Conservation (phyloP, 2,329 filamentous ascomycete species). For the Penicillium sumatraense region DNA sequence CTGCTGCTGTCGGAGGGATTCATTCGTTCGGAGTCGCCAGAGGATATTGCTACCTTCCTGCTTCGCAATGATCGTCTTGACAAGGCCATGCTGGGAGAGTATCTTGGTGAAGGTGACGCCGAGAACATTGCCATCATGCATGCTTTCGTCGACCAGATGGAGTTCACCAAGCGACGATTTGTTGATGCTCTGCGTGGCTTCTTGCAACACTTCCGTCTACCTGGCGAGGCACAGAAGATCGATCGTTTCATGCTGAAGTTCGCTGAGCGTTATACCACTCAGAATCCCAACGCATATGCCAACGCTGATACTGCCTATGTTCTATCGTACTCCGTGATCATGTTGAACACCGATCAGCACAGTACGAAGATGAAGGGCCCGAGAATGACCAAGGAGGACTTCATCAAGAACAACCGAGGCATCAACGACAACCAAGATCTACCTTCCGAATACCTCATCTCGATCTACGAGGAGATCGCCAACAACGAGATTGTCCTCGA, state of each 20-base stretch:
- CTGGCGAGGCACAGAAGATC: conserved; percentile 97
- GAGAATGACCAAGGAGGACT: conserved; percentile 94
- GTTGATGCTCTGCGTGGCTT: conserved; percentile 91
- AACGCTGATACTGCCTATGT: conserved; percentile 98
- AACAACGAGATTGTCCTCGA: conserved; percentile 92
- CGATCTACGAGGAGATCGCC: conserved; percentile 90
- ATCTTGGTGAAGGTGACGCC: conserved; percentile 87
- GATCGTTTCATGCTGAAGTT: conserved; percentile 99
- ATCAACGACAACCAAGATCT: conserved; percentile 97
- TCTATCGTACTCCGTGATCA: conserved; percentile 91
- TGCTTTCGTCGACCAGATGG: conserved; percentile 93
- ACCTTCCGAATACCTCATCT: conserved; percentile 85
- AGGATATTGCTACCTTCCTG: conserved; percentile 84
- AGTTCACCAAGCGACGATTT: conserved; percentile 88
- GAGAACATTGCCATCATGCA: conserved; percentile 98
- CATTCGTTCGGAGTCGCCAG: conserved; percentile 75
- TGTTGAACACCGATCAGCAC: conserved; percentile 95
- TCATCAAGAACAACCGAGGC: conserved; percentile 98
- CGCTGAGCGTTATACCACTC: conserved; percentile 90
- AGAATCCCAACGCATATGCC: conserved; percentile 95
- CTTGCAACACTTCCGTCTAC: conserved; percentile 89
- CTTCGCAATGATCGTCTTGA: conserved; percentile 81
- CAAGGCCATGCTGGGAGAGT: conserved; percentile 92
- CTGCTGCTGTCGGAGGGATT: conserved; percentile 82
- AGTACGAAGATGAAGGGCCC: conserved; percentile 79